phyloP scores from a whole-genome alignment of 2,329 filamentous ascomycete species.

The Colletotrichum neosansevieriae region DNA sequence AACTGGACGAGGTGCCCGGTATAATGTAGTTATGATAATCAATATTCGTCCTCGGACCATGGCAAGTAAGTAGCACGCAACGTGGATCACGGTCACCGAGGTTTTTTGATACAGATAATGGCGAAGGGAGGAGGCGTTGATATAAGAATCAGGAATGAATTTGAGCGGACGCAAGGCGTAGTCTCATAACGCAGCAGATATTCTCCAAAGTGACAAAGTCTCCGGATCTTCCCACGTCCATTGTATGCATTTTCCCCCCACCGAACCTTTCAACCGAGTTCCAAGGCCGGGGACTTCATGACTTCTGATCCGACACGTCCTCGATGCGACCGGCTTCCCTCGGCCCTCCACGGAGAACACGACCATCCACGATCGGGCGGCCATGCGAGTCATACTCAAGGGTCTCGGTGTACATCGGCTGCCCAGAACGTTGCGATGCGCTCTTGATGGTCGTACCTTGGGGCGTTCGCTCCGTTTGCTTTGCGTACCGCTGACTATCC shows the following conservation, averaged over 20 bases:
- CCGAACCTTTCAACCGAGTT: not conserved
- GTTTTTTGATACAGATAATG: too few species aligned
- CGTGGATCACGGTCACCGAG: too few species aligned
- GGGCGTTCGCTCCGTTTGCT: conserved; percentile 9
- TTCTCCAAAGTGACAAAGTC: too few species aligned
- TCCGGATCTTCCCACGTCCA: not conserved
- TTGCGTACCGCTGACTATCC: conserved; percentile 23
- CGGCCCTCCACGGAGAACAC: not conserved
- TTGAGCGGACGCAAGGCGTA: too few species aligned
- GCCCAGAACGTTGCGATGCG: conserved; percentile 14
- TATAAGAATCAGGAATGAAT: too few species aligned
- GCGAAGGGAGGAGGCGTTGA: too few species aligned
- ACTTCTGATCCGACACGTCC: conserved; percentile 23
- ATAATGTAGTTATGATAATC: conserved; percentile 20
- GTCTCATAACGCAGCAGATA: too few species aligned
- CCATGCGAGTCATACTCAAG: conserved; percentile 25
- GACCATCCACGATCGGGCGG: conserved; percentile 21
- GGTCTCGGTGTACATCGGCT: conserved; percentile 22
- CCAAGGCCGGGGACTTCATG: not conserved
- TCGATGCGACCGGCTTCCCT: conserved; percentile 23
- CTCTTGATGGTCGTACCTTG: conserved; percentile 24
- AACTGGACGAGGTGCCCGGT: not conserved
- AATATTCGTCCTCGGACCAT: not conserved
- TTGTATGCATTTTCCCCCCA: too few species aligned
- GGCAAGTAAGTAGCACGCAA: too few species aligned